Conservation (phyloP, 1,284 basidiomycete species). For the Tilletia horrida region DNA sequence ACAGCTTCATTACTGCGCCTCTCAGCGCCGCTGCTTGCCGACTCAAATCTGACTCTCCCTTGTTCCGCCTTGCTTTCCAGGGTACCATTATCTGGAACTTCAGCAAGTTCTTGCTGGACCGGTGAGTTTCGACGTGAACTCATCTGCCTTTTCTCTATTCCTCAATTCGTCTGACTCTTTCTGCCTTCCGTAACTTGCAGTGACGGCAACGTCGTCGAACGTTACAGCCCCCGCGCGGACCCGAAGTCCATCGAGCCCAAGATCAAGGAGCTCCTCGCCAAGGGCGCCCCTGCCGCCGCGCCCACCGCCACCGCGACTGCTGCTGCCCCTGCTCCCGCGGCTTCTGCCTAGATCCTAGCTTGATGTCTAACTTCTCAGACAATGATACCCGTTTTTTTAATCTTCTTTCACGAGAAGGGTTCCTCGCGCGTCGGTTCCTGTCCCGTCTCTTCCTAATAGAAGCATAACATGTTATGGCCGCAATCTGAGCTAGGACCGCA, state of each 20-base stretch:
- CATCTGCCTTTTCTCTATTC: background rate
- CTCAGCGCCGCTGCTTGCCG: background rate
- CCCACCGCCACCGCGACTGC: constrained; percentile 3
- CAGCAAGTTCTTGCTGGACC: constrained; percentile 59
- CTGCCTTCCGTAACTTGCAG: constrained; percentile 40
- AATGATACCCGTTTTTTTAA: too few relatives aligned
- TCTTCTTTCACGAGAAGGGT: too few relatives aligned
- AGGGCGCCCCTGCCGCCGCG: background rate
- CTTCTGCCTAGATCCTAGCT: background rate
- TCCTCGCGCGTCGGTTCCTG: too few relatives aligned
- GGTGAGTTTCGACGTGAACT: background rate
- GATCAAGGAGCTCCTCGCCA: constrained; percentile 61
- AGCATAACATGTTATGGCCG: too few relatives aligned
- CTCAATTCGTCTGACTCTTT: background rate
- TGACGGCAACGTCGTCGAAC: constrained; percentile 68
- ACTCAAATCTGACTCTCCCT: background rate
- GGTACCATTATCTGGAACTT: constrained; percentile 63
- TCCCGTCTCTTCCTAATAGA: too few relatives aligned
- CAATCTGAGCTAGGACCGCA: too few relatives aligned
- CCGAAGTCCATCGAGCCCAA: constrained; percentile 67
- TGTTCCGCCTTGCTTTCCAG: background rate
- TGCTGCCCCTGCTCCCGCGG: background rate
- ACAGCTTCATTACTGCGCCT: background rate
- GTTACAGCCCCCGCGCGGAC: constrained; percentile 75
- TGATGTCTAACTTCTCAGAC: background rate